These are phyloP conservation scores for Suillus placidus DNA, from an alignment of 768 basidiomycete genomes.

Conservation along the genomic window DNA sequence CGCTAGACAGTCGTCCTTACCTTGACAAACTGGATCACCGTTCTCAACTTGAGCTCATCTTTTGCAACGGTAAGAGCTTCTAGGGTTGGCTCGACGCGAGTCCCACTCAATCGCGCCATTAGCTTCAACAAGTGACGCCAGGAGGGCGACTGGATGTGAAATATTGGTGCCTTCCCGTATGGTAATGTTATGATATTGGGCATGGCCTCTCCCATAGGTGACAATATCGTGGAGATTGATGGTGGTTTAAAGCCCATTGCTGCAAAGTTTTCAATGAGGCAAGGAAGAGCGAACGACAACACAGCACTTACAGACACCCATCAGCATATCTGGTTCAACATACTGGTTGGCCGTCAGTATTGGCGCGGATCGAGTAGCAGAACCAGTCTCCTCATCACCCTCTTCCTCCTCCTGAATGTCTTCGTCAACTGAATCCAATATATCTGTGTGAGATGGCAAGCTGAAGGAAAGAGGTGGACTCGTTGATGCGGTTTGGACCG, in stretches of 20 bases:
- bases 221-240: slow-evolving; percentile 47
- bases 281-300: background rate
- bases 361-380: slow-evolving; percentile 13
- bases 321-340: slow-evolving; percentile 57
- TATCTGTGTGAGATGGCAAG: slow-evolving; percentile 18
- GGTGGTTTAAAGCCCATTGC: slow-evolving; percentile 72
- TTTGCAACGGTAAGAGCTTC: slow-evolving; percentile 65
- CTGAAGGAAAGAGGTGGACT: slow-evolving; percentile 28
- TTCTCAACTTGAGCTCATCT: slow-evolving; percentile 61
- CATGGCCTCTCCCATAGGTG: slow-evolving; percentile 55
- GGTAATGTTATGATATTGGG: slow-evolving; percentile 78
- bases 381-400: slow-evolving; percentile 13
- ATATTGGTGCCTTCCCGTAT: slow-evolving; percentile 64
- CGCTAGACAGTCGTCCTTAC: slow-evolving; percentile 39
- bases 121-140: slow-evolving; percentile 77
- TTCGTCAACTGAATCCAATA: slow-evolving; percentile 19
- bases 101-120: slow-evolving; percentile 72
- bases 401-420: slow-evolving; percentile 20
- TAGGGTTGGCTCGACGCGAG: slow-evolving; percentile 69
- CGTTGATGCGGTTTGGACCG: slow-evolving; percentile 20
- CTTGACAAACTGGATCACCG: slow-evolving; percentile 79
- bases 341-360: slow-evolving; percentile 42
- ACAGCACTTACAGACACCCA: slow-evolving; percentile 62
- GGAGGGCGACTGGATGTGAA: slow-evolving; percentile 72
- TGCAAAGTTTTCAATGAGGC: slow-evolving; percentile 32